Evolutionary conservation across 2,329 filamentous ascomycete genomes (phyloP), one percentile per base, ranked within the genome.

Genomic region (Epichloe amarillans): DNA sequence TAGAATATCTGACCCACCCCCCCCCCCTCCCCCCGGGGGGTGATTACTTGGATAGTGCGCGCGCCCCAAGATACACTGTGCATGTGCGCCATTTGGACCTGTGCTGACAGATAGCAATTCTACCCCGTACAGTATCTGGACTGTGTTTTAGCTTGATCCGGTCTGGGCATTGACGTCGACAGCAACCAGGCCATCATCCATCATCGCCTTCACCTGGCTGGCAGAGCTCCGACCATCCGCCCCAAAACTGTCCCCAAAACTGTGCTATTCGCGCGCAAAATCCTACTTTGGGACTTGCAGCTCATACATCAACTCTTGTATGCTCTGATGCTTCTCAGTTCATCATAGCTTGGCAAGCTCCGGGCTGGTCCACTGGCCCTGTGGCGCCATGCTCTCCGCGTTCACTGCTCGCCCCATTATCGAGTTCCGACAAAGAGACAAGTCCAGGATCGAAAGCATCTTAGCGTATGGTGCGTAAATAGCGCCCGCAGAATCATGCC

Each of bases 341-440:
- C 44, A 55, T 53, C 51, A 58, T 65, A 64, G 56, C 57, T 53
- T 54, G 53, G 56, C 56, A 59, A 62, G 61, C 61, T 60, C 59
- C 57, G 69, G 67, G 71, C 71, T 72, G 68, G 67, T 62, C 57
- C 44, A 58, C 62, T 72, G 68, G 67, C 62, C 57, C 41, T 58
- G 62, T 67, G 57, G 55, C 66, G 75, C 74, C 69, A 96, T 96
- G 93, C 84, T 98, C 70, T 94, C 91, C 70, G 93, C 93, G 65
- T 98, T 98, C 72, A 95, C 86, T 60, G 90, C 93, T 73, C 86
- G 88, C 64, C 87, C 90, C 57, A 91, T 98, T 67, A 86, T 97
- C 76, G 93, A 98, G 86, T 85, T 98, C 62, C 90, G 86, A 72
- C 83, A 83, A 69, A 84, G 88, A 69, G 91, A 97, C 80, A 96